Evolutionary conservation across 2,329 filamentous ascomycete genomes (phyloP), one percentile per base, ranked within the genome.

Genomic region (Paracoccidioides lutzii): DNA sequence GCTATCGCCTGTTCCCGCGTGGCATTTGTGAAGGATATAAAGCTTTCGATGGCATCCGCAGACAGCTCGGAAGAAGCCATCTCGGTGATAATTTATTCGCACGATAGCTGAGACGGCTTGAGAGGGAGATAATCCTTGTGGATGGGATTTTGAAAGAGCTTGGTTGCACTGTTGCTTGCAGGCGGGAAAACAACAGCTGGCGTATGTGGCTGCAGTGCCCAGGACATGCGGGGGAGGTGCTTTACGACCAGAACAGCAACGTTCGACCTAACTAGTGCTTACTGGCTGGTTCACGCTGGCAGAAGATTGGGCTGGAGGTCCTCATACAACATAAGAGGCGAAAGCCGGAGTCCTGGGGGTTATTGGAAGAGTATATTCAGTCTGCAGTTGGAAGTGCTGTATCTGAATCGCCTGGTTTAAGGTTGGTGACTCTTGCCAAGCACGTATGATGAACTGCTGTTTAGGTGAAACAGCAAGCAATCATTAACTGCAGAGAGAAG

Each of bases 11-110:
- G 66, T 40, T 71, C 67, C 52, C 69, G 69, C 7, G 67, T 65
- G 4, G 70, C 66, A 58, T 67, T 69, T 40, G 71, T 73, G 59
- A 74, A 69, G 63, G 60, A 67, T 57, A 71, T 66, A 57, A 75
- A 74, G 59, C 66, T 69, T 33, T 62, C 53, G 54, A 75, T 71
- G 46, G 67, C 68, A 54, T 71, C 71, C 59, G 74, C 71, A 48
- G 67, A 53, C 6, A 40, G 14, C n/a, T 41, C 57, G 40, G 37
- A 45, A 52, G 48, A 50, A 46, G 32, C 38, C 49, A 51, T 30
- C n/a, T 55, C 46, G 32, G 33, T 32, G n/a, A 46, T 6, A 32
- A 30, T 28, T 30, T 46, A 22, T 46, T 30, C 8, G 12, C 10
- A 5, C 12, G 33, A n/a, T n/a, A 49, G 12, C 30, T 37, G 33